These are phyloP conservation scores for Ophiorrhiza pumila DNA, from an alignment of 257 asterid species.

Conservation along the genomic window DNA sequence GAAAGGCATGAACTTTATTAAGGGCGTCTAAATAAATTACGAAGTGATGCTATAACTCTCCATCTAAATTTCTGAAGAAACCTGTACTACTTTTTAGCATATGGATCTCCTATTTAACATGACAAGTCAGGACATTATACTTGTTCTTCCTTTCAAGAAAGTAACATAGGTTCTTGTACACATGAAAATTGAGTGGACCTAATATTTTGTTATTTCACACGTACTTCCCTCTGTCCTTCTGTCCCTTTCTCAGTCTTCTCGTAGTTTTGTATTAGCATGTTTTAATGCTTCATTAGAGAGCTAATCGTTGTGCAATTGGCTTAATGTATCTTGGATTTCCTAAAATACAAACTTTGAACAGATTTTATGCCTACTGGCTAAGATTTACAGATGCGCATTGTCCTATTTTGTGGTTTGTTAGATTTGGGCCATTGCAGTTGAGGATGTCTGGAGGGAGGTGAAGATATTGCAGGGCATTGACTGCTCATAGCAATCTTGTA, in stretches of 20 bases:
- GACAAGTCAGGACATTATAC: neutral
- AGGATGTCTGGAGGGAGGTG: conserved; percentile 68
- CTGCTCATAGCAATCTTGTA: conserved; percentile 51
- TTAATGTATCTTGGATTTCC: neutral
- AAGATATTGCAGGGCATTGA: conserved; percentile 55
- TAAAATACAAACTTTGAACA: neutral
- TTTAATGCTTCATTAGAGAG: neutral
- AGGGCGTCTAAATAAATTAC: neutral
- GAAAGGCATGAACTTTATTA: neutral
- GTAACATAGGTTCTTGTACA: neutral
- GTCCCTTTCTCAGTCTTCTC: too few species aligned
- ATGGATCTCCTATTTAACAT: neutral
- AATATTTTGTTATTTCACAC: neutral
- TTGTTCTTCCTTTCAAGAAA: too few species aligned
- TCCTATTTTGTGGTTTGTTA: conserved; percentile 18
- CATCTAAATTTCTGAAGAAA: neutral
- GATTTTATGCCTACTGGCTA: neutral
- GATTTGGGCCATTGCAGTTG: conserved; percentile 63
- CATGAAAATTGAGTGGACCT: neutral
- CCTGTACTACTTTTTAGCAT: neutral
- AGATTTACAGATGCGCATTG: neutral
- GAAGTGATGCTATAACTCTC: neutral
- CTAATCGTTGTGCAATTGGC: neutral
- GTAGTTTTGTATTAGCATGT: neutral
- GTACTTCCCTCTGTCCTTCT: neutral